Base-by-base conservation (phyloP, 1,284 basidiomycete species). In the Sporisorium reilianum region DNA sequence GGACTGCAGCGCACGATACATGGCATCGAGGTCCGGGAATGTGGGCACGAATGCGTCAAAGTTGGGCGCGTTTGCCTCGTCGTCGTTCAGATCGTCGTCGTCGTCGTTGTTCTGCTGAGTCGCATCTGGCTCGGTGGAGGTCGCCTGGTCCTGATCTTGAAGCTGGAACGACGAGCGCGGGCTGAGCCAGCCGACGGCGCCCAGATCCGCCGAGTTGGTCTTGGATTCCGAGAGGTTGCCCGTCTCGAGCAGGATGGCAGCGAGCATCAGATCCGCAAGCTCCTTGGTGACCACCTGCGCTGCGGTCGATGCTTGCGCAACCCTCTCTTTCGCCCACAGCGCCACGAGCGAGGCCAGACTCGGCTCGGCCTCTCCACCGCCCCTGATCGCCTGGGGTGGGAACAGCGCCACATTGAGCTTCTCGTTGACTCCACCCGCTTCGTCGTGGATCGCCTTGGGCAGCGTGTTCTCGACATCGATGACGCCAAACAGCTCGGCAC, bases 121-220 rank as follows among this genome's bases (percentile, higher is more conserved):
- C n/a, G 26, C 26, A n/a, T 18, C 49, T 6, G 36, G 25, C 6
- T 44, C 23, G 5, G 12, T 53, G 8, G 40, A 14, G 2, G 66
- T 52, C 10, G 55, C 59, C 3, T 62, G 25, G 18, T 69, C 59
- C 45, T 68, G 58, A 22, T 54, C 42, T 38, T 75, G 65, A 12
- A 64, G 59, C 25, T 61, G 57, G 22, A 76, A 72, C 0, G 61
- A 63, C 28, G 74, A 76, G 2, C 49, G 50, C 11, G 74, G 59
- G 38, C 46, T 64, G 36, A 76, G 63, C 62, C 65, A 76, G 12
- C 74, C 74, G 12, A 76, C 59, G 3, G 74, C 74, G 30, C 74
- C 74, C n/a, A 69, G n/a, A 20, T 76, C 74, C 14, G 56, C 58
- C 30, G 65, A 67, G 30, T 62, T 67, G n/a, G 74, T 65, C 40